Percentiles rank a stretch among this genome's conserved stretches.
phyloP scores from a whole-genome alignment of 768 basidiomycete genomes.

The Xerocomellus chrysenteron region DNA sequence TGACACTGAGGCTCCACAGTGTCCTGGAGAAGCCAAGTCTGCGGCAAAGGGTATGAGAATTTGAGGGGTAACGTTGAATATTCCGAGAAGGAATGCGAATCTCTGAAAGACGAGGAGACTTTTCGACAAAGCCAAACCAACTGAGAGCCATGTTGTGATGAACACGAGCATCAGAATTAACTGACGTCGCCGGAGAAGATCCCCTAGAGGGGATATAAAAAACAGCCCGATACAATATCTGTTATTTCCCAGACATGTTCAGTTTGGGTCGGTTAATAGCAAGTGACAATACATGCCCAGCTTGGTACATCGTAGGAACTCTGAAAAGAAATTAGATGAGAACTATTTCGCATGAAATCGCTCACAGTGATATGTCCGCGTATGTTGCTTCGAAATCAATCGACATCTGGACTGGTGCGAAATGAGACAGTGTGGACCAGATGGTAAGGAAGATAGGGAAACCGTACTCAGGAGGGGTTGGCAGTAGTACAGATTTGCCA shows the following conservation, averaged over 20 bases:
- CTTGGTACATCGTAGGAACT: slow-evolving; percentile 64
- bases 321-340: slow-evolving; percentile 28
- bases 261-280: neutral
- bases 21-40: slow-evolving; percentile 39
- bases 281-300: slow-evolving; percentile 43
- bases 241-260: neutral
- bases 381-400: slow-evolving; percentile 35
- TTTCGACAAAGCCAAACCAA: slow-evolving; percentile 38
- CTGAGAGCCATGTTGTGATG: slow-evolving; percentile 34
- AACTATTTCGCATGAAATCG: neutral
- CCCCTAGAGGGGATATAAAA: slow-evolving; percentile 44
- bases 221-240: slow-evolving; percentile 34
- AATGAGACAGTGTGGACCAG: neutral
- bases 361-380: slow-evolving; percentile 32
- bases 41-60: slow-evolving; percentile 42
- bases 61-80: slow-evolving; percentile 40
- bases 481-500: slow-evolving; percentile 77
- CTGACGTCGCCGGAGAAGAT: slow-evolving; percentile 43
- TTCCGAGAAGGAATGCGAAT: slow-evolving; percentile 39
- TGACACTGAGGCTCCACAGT: slow-evolving; percentile 24
- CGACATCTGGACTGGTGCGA: slow-evolving; percentile 31
- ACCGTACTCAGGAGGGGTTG: slow-evolving; percentile 71
- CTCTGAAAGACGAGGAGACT: slow-evolving; percentile 34
- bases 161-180: slow-evolving; percentile 39
- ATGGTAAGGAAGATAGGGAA: neutral